These are phyloP conservation scores for Nigrospora osmanthi DNA, from an alignment of 2,329 filamentous ascomycete genomes.

Conservation along the genomic window DNA sequence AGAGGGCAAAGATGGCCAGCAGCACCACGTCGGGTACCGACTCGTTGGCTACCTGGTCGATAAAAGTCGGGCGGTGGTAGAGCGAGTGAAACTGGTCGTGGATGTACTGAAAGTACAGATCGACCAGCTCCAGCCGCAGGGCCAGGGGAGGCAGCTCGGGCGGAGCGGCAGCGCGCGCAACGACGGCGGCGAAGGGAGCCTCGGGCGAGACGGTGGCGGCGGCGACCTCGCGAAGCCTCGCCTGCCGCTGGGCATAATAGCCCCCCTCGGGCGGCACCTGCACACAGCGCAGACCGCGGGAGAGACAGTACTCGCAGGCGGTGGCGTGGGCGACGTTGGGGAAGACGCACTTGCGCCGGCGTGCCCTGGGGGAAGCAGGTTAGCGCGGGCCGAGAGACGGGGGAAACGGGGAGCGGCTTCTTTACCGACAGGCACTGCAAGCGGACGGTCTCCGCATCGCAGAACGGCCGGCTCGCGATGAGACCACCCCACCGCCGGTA, in stretches of 20 bases:
- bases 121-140: slow-evolving; percentile 13
- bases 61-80: slow-evolving; percentile 20
- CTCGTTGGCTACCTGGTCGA: slow-evolving; percentile 14
- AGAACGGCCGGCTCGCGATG: background rate
- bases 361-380: background rate
- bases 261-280: slow-evolving; percentile 4
- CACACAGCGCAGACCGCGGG: slow-evolving; percentile 2
- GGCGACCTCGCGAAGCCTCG: background rate
- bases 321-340: background rate
- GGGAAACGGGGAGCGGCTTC: background rate
- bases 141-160: slow-evolving; percentile 4
- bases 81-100: slow-evolving; percentile 24
- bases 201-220: background rate
- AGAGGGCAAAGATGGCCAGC: slow-evolving; percentile 16
- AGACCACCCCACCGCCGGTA: background rate
- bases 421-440: slow-evolving; percentile 4
- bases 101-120: slow-evolving; percentile 24
- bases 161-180: background rate
- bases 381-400: background rate
- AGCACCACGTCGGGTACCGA: slow-evolving; percentile 12
- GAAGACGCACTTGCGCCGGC: slow-evolving; percentile 4
- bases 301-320: slow-evolving; percentile 5
- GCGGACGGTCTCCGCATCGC: slow-evolving; percentile 5
- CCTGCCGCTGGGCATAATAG: slow-evolving; percentile 3
- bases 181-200: background rate